phyloP scores from a whole-genome alignment of 495 filamentous ascomycete species.

The Hypoxylon fuscum region DNA sequence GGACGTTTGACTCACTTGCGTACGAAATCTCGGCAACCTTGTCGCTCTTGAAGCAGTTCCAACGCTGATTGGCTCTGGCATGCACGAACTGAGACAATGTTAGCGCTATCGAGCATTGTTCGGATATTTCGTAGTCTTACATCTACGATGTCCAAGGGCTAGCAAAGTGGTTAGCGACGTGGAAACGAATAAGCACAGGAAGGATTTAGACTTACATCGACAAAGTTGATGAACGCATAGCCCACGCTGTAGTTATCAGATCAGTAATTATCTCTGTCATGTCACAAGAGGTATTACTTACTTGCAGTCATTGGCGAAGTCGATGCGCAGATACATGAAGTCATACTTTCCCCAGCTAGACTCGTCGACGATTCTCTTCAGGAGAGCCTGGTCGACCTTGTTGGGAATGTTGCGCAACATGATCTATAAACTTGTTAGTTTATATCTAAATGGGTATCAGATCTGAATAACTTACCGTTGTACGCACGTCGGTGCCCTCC shows the following conservation, averaged over 20 bases:
- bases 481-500: slow-evolving; percentile 73
- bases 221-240: slow-evolving; percentile 98
- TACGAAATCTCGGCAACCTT: slow-evolving; percentile 93
- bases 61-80: slow-evolving; percentile 73
- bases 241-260: slow-evolving; percentile 72
- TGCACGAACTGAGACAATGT: slow-evolving; percentile 72
- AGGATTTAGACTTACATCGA: slow-evolving; percentile 66
- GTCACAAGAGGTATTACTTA: slow-evolving; percentile 52
- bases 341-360: slow-evolving; percentile 84
- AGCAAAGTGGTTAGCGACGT: slow-evolving; percentile 41
- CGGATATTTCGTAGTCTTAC: slow-evolving; percentile 54
- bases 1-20: slow-evolving; percentile 71
- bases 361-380: slow-evolving; percentile 82
- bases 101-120: slow-evolving; percentile 37
- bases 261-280: slow-evolving; percentile 40
- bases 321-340: slow-evolving; percentile 95
- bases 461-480: slow-evolving; percentile 64
- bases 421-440: slow-evolving; percentile 65
- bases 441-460: slow-evolving; percentile 17
- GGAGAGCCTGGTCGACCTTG: slow-evolving; percentile 80
- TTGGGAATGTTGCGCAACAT: slow-evolving; percentile 98
- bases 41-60: slow-evolving; percentile 84
- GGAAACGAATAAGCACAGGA: not conserved
- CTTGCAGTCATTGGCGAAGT: slow-evolving; percentile 92
- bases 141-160: slow-evolving; percentile 78